Conservation (phyloP, 768 basidiomycete species). For the Termitomyces sp. region DNA sequence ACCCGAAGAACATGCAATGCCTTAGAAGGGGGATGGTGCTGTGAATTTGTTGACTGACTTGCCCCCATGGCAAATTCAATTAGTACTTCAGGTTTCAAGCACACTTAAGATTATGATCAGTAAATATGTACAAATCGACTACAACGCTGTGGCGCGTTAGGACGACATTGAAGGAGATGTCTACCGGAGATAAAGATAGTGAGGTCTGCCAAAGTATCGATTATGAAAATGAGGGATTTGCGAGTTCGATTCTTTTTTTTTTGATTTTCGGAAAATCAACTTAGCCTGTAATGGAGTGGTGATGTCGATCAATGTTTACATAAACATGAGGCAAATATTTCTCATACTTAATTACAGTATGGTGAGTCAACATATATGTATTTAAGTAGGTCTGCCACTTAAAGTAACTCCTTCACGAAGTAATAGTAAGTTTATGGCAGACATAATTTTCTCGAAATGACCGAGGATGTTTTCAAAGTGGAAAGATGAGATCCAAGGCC, state of each 20-base stretch:
- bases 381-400: not conserved
- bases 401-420: too few relatives aligned
- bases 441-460: too few relatives aligned
- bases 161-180: too few relatives aligned
- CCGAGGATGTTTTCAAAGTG: too few relatives aligned
- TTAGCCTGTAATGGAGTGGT: too few relatives aligned
- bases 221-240: too few relatives aligned
- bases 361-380: too few relatives aligned
- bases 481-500: too few relatives aligned
- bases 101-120: not conserved
- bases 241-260: not conserved
- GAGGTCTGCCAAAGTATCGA: not conserved
- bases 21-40: slow-evolving; percentile 45
- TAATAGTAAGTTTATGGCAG: too few relatives aligned
- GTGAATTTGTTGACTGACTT: slow-evolving; percentile 53
- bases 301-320: not conserved
- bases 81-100: not conserved
- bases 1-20: slow-evolving; percentile 88
- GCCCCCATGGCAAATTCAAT: slow-evolving; percentile 53
- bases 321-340: not conserved
- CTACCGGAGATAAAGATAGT: not conserved
- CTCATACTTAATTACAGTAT: too few relatives aligned
- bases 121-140: slow-evolving; percentile 7
- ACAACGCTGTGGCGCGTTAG: not conserved
- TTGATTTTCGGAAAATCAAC: not conserved